phyloP scores from a whole-genome alignment of 176 grass and related monocot genomes.

The Hyparrhenia diplandra region DNA sequence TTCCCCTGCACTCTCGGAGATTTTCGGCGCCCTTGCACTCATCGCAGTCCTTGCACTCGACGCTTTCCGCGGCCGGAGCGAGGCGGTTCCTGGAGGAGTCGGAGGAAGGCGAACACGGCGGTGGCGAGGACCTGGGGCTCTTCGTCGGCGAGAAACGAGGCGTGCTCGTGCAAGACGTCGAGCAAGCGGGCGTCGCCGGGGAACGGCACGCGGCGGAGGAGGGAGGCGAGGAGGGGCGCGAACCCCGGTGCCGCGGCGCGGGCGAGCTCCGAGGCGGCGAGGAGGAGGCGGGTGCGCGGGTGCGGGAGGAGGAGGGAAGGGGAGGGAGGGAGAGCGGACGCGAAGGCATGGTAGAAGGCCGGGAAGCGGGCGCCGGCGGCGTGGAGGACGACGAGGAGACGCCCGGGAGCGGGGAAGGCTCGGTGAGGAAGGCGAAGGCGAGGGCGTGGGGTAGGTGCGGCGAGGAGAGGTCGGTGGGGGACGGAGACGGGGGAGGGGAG shows the following conservation, averaged over 20 bases:
- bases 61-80: neutral
- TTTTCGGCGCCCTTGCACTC: constrained; percentile 43
- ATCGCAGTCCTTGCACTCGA: constrained; percentile 47
- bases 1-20: constrained; percentile 49
- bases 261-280: constrained; percentile 40
- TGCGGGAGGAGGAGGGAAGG: constrained; percentile 49
- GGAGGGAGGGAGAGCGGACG: constrained; percentile 47
- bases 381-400: constrained; percentile 51
- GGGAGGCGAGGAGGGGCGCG: constrained; percentile 38
- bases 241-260: constrained; percentile 44
- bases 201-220: constrained; percentile 52
- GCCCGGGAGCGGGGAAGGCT: constrained; percentile 25
- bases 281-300: constrained; percentile 50
- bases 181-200: constrained; percentile 27
- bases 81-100: constrained; percentile 52
- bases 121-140: constrained; percentile 45
- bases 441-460: constrained; percentile 50
- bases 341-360: constrained; percentile 55
- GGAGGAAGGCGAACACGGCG: constrained; percentile 48
- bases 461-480: constrained; percentile 52
- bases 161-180: neutral
- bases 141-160: constrained; percentile 25
- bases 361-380: constrained; percentile 45
- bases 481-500: constrained; percentile 43
- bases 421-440: constrained; percentile 57